Evolutionary conservation across 148 eudicot genomes (phyloP), one percentile per base, ranked within the genome.

Genomic region (Cornus controversa): DNA sequence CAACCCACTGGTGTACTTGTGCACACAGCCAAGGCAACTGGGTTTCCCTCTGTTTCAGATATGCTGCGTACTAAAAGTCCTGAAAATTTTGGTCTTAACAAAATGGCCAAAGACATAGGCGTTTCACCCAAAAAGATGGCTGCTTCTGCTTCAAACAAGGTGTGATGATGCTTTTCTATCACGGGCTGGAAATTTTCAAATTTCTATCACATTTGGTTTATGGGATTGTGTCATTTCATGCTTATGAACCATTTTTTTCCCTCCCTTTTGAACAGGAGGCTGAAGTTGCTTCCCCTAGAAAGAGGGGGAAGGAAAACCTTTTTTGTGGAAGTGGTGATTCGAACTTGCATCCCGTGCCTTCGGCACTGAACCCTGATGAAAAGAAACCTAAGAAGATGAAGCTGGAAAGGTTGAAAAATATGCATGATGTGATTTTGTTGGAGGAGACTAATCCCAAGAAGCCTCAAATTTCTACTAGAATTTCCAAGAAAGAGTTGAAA

Each of bases 41-140:
- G 99, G n/a, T 95, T 80, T 89, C 82, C 92, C 42, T 93, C 98
- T 29, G 99, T 95, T 84, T 91, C 94, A 16, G 89, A 93, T 72
- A 60, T 95, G 90, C 84, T 95, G 68, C 76, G 80, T 79, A 85
- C 82, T 64, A 86, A 79, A 53, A 91, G 94, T 67, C 83, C 82
- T 73, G 80, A 79, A 45, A 77, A 67, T 82, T 74, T 64, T 29
- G 76, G 81, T n/a, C 72, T 29, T 23, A 78, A 63, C 75, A 76
- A 82, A 78, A 66, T 42, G 62, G 73, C 53, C 23, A 75, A 81
- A 78, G 80, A 75, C 72, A 77, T 63, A 54, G 67, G 53, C 29
- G 73, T 27, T 53, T 82, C 84, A 10, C 75, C 87, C 9, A 80
- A 79, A 37, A 80, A 84, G 68, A 65, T 73, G 31, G 74, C 22